Evolutionary conservation across 1,284 basidiomycete genomes (phyloP), one percentile per base, ranked within the genome.

Genomic region (Trichosporon asahii): DNA sequence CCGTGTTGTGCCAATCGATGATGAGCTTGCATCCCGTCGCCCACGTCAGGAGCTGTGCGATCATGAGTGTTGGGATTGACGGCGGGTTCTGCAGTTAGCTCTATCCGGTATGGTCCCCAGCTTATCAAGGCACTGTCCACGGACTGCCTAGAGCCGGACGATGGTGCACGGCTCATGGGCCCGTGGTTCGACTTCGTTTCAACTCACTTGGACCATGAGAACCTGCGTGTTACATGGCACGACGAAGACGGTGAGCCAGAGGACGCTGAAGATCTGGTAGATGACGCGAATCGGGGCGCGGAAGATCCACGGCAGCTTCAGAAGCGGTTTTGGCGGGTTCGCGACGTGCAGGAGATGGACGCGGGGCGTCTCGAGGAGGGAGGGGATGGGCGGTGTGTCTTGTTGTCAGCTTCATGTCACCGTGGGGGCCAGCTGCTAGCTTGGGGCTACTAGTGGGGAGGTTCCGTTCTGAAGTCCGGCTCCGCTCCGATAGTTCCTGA

Each of bases 1-100:
- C 95, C 9, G 96, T 88, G 81, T 99, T 99, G 82, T 99, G 97
- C 97, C 97, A 99, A 84, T 99, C 97, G 72, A 99, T 96, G 69
- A 99, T 91, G 71, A 99, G 86, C 76, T 92, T 92, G 72, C 90
- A 90, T 1, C 91, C 89, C 18, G 89, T 87, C 4, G 93, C 78
- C 65, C 84, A 82, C 25, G 88, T 88, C 0, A 91, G 89, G 49
- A 94, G 80, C 85, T 92, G 91, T 1, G 94, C 93, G 9, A 99
- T 85, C 1, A 90, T 88, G 14, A 99, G 88, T 0, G 96, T 96
- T 0, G 97, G 97, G 25, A 99, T 94, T 67, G 93, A 94, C 2
- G 97, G 97, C 14, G 97, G 97, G 77, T 98, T 99, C 92, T 98
- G 84, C 44, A 12, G 31, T 70, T 25, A 67, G 66, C n/a, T 31